Base-by-base conservation (phyloP, 1,139 yeast species). In the Ogataea hybrid region DNA sequence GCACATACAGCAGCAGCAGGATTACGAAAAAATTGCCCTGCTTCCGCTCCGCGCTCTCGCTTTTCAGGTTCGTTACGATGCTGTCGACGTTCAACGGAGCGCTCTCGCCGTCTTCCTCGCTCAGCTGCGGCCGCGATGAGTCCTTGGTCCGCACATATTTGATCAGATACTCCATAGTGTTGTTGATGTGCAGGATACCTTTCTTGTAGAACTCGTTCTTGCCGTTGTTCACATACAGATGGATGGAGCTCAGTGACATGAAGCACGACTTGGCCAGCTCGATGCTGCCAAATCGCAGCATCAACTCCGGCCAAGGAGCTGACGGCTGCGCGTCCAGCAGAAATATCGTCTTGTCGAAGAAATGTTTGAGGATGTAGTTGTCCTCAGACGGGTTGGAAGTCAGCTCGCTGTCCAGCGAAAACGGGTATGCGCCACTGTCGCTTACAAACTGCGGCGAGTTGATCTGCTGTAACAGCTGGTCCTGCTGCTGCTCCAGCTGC, bases 231-330 rank as follows among this genome's bases (percentile, higher is more conserved):
- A 75, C 79, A 50, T 73, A 74, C 28, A 76, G 59, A 54, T 76
- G 81, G 32, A 75, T 73, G 38, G 79, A 74, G 6, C 78, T 73
- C 16, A 76, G 54, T 1, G 79, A 73, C 20, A 76, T 67, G 46
- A 76, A 75, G 48, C 81, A 75, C 46, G 77, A 71, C 44, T 77
- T 64, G 1, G 81, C 81, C 32, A 75, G 67, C 49, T 75, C 77
- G 50, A 73, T 70, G 51, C 76, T 78, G 49, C 81, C 76, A 51
- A 76, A 75, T 40, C 71, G 69, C 45, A 76, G 59, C 23, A 79
- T 78, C 39, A 76, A 56, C 43, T 75, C 76, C 0, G 81, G 81
- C 80, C 80, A 75, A 2, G 81, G 81, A 0, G 78, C 66, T 35
- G 72, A 71, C 0, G 81, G 81, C 53, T 75, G 80, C 0, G 79